These are phyloP conservation scores for Corymbia citriodora DNA, from an alignment of 441 rosid genomes.

Conservation along the genomic window DNA sequence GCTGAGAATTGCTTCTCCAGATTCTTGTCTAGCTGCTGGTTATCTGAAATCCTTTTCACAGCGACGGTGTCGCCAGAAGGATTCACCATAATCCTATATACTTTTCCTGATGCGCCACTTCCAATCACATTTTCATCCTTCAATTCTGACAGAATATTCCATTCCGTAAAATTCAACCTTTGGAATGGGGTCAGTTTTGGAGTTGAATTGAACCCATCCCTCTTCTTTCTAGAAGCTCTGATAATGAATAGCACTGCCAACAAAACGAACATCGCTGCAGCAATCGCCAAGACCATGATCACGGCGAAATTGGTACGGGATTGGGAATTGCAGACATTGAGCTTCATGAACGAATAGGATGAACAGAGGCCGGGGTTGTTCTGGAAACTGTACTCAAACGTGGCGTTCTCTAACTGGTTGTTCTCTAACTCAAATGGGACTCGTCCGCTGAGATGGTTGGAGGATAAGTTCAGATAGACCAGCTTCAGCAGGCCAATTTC, in stretches of 20 bases:
- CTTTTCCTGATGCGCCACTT: background rate
- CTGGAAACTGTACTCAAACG: constrained; percentile 30
- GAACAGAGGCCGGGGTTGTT: constrained; percentile 38
- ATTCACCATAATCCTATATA: background rate
- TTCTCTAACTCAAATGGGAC: constrained; percentile 16
- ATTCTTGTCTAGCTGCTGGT: background rate
- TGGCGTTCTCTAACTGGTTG: constrained; percentile 24
- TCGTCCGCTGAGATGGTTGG: background rate
- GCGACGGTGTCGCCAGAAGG: background rate
- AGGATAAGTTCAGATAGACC: background rate
- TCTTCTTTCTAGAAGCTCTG: background rate
- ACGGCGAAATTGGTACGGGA: background rate
- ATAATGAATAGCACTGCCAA: background rate
- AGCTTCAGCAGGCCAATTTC: constrained; percentile 4
- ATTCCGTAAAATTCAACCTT: background rate
- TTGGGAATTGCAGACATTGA: constrained; percentile 6
- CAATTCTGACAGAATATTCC: constrained; percentile 15
- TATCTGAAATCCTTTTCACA: background rate
- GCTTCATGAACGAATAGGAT: background rate
- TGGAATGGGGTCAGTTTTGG: background rate
- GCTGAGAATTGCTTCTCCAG: background rate
- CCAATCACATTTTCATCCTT: background rate
- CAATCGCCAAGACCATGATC: background rate
- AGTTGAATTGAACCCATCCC: background rate
- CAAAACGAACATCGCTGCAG: background rate